A percentile compares a stretch with the other conserved stretches of the same genome.
Conservation (phyloP, 2,329 filamentous ascomycete genomes). For the Plectosphaerella plurivora region DNA sequence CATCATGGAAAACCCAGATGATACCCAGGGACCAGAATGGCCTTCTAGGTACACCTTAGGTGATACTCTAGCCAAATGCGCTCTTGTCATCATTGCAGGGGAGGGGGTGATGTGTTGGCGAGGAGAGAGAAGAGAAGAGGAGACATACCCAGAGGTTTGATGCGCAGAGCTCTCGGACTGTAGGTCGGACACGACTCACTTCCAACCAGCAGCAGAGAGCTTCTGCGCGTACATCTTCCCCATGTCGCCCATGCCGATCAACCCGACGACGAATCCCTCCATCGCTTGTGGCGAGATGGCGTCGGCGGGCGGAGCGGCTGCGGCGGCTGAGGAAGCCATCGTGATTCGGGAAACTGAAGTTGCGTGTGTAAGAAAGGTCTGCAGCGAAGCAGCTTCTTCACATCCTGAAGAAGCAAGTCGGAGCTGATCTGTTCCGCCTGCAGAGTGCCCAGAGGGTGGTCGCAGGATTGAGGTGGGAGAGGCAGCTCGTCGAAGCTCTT, state of each 20-base stretch:
- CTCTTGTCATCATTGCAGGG: slow-evolving; percentile 93
- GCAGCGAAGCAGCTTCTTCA: slow-evolving; percentile 5
- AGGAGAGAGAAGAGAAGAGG: slow-evolving; percentile 5
- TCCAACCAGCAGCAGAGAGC: slow-evolving; percentile 91
- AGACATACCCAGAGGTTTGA: slow-evolving; percentile 29
- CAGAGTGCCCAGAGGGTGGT: not conserved
- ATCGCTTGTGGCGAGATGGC: slow-evolving; percentile 35
- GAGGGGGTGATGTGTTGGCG: slow-evolving; percentile 1
- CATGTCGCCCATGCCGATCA: slow-evolving; percentile 99
- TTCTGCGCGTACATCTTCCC: slow-evolving; percentile 95
- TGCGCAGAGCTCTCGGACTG: slow-evolving; percentile 7
- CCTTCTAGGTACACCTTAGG: slow-evolving; percentile 52
- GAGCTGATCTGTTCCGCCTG: slow-evolving; percentile 1
- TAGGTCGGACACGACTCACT: slow-evolving; percentile 48
- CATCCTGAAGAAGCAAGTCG: slow-evolving; percentile 9
- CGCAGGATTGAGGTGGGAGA: not conserved
- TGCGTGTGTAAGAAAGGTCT: slow-evolving; percentile 6
- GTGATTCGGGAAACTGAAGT: not conserved
- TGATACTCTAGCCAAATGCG: slow-evolving; percentile 99
- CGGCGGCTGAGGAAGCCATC: slow-evolving; percentile 8
- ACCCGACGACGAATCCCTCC: slow-evolving; percentile 75
- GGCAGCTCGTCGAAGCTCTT: not conserved
- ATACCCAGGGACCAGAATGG: slow-evolving; percentile 70
- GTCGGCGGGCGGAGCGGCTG: slow-evolving; percentile 7
- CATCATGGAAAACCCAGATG: slow-evolving; percentile 84